phyloP scores from a whole-genome alignment of 768 basidiomycete species.

The Boletus insuetus region DNA sequence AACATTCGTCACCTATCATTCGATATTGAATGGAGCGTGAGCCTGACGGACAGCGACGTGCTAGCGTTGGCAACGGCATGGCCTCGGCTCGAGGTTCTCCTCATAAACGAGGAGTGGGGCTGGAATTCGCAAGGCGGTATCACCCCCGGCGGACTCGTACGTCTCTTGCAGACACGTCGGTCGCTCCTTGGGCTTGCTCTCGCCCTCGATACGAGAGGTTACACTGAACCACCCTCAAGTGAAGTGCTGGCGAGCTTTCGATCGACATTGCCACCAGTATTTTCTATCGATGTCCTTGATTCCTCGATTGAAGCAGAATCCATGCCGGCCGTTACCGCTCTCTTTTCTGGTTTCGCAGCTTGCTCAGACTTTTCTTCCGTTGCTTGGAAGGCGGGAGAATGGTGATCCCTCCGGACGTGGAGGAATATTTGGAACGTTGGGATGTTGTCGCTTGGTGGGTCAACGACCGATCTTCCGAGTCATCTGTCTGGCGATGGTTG shows the following conservation, averaged over 20 bases:
- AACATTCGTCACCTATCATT: neutral
- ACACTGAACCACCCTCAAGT: neutral
- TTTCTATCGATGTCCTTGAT: too few relatives aligned
- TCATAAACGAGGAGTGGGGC: neutral
- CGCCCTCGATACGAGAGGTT: neutral
- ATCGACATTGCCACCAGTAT: neutral
- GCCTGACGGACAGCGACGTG: neutral
- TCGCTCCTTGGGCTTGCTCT: neutral
- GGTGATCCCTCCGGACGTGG: too few relatives aligned
- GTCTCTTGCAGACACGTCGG: neutral
- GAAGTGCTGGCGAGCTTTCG: too few relatives aligned
- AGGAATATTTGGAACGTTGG: too few relatives aligned
- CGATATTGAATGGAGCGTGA: neutral
- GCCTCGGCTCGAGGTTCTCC: neutral
- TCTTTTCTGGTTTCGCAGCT: too few relatives aligned
- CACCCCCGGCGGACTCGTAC: neutral
- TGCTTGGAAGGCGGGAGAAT: too few relatives aligned
- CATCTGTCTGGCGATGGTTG: too few relatives aligned
- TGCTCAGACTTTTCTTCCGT: too few relatives aligned
- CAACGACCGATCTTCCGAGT: too few relatives aligned
- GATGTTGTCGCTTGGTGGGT: too few relatives aligned
- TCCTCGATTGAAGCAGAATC: too few relatives aligned
- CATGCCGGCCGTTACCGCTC: too few relatives aligned
- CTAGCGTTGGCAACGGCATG: neutral
- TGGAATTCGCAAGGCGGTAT: neutral